Evolutionary conservation across 352 stramenopile species (phyloP), one percentile per base, ranked within the genome.

Genomic region (Phytophthora europaea): DNA sequence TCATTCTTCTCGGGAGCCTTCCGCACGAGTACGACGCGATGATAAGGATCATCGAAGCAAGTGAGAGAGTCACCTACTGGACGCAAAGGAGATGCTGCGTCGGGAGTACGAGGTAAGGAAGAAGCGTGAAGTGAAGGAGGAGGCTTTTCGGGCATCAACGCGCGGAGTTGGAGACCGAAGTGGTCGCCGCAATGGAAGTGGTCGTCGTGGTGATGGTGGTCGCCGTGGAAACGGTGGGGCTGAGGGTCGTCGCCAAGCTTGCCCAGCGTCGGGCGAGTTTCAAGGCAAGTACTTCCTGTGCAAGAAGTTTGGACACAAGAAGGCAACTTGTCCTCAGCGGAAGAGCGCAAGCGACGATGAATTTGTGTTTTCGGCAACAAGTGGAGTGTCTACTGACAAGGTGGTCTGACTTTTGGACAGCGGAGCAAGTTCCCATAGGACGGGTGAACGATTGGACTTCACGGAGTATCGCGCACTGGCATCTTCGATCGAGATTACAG

Each of bases 341-440:
- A 60, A 70, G n/a, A 20, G 26, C 7, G 18, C 43, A n/a, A 23
- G 4, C 16, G 18, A 22, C 18, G 16, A 45, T n/a, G 63, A 70
- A 40, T 70, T 60, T 45, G 63, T 70, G 2, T 70, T 70, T 16
- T 70, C 47, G 7, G 63, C 54, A 15, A 53, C 43, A 22, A 51
- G 43, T 10, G 10, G 8, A 26, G 26, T 52, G 16, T 66, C 18
- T 8, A 51, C 43, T 51, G 43, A 26, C 6, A 51, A 51, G 18
- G 43, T 10, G 13, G 43, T 51, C 5, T 51, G 43, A 56, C 47
- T 23, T 76, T 33, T 79, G 1, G 67, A 79, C 50, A 73, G 52
- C 60, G 67, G 61, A 8, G 72, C 72, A 45, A 79, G 61, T 26
- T 63, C 31, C n/a, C 61, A 76, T 50, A 79, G 76, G 67, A 74